A percentile compares a stretch with the other conserved stretches of the same genome.
phyloP scores from a whole-genome alignment of 495 filamentous ascomycete genomes.

The Aspergillus mulundensis region DNA sequence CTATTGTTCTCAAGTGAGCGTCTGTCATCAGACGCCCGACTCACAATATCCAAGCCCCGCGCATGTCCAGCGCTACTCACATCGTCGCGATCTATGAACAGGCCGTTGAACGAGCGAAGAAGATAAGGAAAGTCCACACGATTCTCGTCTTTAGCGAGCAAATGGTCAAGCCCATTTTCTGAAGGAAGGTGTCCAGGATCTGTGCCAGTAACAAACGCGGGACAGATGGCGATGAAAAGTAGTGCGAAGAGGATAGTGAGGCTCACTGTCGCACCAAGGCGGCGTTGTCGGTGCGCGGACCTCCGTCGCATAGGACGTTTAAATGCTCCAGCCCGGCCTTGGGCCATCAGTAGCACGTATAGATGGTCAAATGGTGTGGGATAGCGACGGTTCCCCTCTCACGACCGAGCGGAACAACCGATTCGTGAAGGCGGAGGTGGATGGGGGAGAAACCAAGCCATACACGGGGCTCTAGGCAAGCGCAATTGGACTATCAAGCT shows the following conservation, averaged over 20 bases:
- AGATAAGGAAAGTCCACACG: conserved; percentile 23
- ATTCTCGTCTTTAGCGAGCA: conserved; percentile 22
- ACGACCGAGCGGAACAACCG: conserved; percentile 15
- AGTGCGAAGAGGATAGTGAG: conserved; percentile 52
- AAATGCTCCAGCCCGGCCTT: not conserved
- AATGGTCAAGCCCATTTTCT: conserved; percentile 41
- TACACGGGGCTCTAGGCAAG: not conserved
- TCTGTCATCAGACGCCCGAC: conserved; percentile 48
- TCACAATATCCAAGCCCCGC: conserved; percentile 58
- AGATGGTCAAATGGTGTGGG: not conserved
- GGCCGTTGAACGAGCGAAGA: conserved; percentile 33
- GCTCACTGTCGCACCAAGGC: conserved; percentile 60
- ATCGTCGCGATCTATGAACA: conserved; percentile 27
- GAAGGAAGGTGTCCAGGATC: conserved; percentile 41
- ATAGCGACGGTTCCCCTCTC: conserved; percentile 1
- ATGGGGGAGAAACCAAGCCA: conserved; percentile 4
- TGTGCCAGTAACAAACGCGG: conserved; percentile 55
- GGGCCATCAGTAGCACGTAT: not conserved
- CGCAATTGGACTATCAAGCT: not conserved
- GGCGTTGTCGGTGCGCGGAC: conserved; percentile 63
- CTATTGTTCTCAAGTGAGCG: conserved; percentile 61
- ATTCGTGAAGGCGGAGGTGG: conserved; percentile 9
- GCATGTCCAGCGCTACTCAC: conserved; percentile 37
- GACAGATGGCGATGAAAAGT: conserved; percentile 50
- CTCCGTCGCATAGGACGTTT: conserved; percentile 53